phyloP scores from a whole-genome alignment of 495 filamentous ascomycete genomes.

The Talaromyces thailandensis region DNA sequence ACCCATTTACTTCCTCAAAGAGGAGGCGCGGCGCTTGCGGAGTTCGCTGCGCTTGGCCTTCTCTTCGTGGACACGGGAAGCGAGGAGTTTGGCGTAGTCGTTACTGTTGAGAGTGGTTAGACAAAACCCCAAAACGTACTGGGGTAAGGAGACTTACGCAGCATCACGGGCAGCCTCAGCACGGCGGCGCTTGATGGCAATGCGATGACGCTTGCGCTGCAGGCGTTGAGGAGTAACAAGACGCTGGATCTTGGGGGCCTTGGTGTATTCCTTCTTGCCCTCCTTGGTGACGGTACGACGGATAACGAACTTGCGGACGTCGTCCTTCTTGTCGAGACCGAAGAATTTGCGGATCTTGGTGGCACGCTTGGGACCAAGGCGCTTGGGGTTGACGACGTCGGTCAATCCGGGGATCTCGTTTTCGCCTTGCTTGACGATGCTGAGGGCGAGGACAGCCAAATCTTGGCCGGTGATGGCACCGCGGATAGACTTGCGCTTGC shows the following conservation, averaged over 20 bases:
- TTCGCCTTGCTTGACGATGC: constrained; percentile 96
- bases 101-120: constrained; percentile 40
- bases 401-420: constrained; percentile 87
- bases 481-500: constrained; percentile 96
- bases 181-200: constrained; percentile 95
- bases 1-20: constrained; percentile 76
- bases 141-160: constrained; percentile 63
- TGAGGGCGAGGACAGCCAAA: constrained; percentile 83
- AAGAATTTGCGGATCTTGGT: constrained; percentile 99
- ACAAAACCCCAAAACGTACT: not conserved
- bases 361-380: constrained; percentile 96
- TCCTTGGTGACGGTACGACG: constrained; percentile 96
- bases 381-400: constrained; percentile 94
- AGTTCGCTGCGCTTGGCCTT: constrained; percentile 83
- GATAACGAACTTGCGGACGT: constrained; percentile 99
- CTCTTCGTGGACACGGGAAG: constrained; percentile 91
- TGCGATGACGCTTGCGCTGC: constrained; percentile 96
- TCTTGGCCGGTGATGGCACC: constrained; percentile 92
- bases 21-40: constrained; percentile 92
- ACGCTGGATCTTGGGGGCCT: constrained; percentile 98
- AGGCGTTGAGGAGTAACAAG: constrained; percentile 98
- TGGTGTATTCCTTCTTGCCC: constrained; percentile 96
- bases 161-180: constrained; percentile 93
- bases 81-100: constrained; percentile 88
- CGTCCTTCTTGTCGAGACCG: constrained; percentile 98